Conservation (phyloP, 495 filamentous ascomycete species). For the Opeltia flavorubescens region DNA sequence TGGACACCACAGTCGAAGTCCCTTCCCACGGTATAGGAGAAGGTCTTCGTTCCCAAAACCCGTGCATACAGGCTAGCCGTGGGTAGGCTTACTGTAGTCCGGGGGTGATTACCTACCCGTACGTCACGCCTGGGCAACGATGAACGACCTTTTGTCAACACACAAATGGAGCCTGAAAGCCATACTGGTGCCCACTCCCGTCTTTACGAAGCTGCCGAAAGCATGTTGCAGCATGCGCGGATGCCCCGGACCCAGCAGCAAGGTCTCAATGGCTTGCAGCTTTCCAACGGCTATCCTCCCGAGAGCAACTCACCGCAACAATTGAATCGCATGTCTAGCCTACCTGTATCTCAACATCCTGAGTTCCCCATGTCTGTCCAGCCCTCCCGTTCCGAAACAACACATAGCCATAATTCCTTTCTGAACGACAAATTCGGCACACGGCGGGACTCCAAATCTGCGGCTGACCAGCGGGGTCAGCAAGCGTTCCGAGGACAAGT, state of each 20-base stretch:
- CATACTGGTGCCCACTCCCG: conserved; percentile 7
- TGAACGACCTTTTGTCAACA: background rate
- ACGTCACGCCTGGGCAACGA: background rate
- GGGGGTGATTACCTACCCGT: too few species aligned
- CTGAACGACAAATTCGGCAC: conserved; percentile 4
- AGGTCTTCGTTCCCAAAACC: too few species aligned
- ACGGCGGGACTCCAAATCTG: conserved; percentile 2
- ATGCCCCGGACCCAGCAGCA: conserved; percentile 10
- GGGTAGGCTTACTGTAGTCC: too few species aligned
- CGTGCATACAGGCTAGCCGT: too few species aligned
- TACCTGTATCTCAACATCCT: conserved; percentile 7
- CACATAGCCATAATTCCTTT: conserved; percentile 1
- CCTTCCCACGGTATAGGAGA: too few species aligned
- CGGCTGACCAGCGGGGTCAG: background rate
- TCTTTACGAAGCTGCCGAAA: conserved; percentile 16
- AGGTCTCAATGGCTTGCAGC: conserved; percentile 8
- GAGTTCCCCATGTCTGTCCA: conserved; percentile 7
- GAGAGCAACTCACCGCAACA: conserved; percentile 4
- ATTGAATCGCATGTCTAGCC: conserved; percentile 1
- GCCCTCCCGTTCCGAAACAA: conserved; percentile 1
- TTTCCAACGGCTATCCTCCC: conserved; percentile 1
- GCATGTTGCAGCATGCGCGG: conserved; percentile 15
- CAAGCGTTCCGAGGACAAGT: background rate
- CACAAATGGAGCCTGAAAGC: background rate
- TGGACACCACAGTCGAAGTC: too few species aligned